phyloP scores from a whole-genome alignment of 177 flowering plant species.

The Tripterygium wilfordii region DNA sequence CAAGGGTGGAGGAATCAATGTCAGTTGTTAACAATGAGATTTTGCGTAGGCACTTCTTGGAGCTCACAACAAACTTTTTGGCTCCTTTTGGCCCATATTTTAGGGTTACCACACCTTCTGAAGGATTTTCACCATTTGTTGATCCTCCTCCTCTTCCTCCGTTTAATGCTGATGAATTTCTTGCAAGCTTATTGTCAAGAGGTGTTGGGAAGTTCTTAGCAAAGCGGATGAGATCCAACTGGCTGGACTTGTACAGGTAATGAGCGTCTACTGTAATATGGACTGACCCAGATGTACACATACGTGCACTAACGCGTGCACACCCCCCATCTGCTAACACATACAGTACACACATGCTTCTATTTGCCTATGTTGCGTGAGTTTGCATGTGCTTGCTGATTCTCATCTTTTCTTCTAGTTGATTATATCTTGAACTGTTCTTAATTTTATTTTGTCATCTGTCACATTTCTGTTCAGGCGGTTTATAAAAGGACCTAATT shows the following conservation, averaged over 20 bases:
- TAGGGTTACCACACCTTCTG: constrained; percentile 71
- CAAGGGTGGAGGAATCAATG: constrained; percentile 96
- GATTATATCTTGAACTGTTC: too few relatives aligned
- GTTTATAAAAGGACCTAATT: constrained; percentile 81
- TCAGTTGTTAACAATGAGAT: constrained; percentile 98
- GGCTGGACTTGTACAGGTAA: constrained; percentile 96
- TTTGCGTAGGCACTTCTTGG: constrained; percentile 91
- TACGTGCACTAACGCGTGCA: too few relatives aligned
- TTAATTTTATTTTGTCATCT: too few relatives aligned
- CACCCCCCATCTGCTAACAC: too few relatives aligned
- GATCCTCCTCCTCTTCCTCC: constrained; percentile 85
- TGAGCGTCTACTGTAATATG: too few relatives aligned
- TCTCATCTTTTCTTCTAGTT: too few relatives aligned
- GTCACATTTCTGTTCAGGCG: constrained; percentile 45
- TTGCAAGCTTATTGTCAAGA: constrained; percentile 65
- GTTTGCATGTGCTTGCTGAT: neutral
- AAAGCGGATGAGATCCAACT: constrained; percentile 90
- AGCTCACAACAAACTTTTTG: constrained; percentile 91
- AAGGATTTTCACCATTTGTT: constrained; percentile 83
- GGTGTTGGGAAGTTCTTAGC: constrained; percentile 92
- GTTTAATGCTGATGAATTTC: constrained; percentile 74
- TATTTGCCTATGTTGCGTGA: neutral
- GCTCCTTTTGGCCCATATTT: constrained; percentile 97
- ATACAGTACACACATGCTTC: too few relatives aligned
- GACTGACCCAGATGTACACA: too few relatives aligned